A percentile compares a stretch with the other conserved stretches of the same genome.
Conservation (phyloP, 2,329 filamentous ascomycete species). For the Epicoccum sorghinum region DNA sequence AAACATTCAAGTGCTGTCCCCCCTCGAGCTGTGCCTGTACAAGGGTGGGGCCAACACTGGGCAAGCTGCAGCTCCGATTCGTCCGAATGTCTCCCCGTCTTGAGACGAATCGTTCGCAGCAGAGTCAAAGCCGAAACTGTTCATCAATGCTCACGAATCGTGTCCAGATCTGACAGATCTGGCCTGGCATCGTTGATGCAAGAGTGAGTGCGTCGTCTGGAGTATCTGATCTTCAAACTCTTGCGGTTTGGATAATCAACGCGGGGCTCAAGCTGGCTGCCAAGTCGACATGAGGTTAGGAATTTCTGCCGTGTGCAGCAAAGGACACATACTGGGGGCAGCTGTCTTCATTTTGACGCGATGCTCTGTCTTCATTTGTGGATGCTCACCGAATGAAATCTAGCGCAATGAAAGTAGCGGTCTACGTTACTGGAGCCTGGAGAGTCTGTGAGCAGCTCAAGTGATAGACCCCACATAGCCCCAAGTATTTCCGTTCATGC, state of each 20-base stretch:
- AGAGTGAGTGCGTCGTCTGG: no score
- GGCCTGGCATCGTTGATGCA: background rate
- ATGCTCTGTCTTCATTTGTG: no score
- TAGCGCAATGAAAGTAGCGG: no score
- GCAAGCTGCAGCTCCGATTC: slow-evolving; percentile 6
- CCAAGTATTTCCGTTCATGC: no score
- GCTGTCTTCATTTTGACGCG: no score
- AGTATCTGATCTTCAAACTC: no score
- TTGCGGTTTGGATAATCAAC: no score
- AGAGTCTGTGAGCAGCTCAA: background rate
- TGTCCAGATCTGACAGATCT: background rate
- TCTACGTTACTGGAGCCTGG: background rate
- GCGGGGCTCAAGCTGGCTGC: background rate
- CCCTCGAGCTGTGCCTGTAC: background rate
- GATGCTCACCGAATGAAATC: no score
- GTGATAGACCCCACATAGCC: no score
- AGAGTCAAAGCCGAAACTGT: slow-evolving; percentile 12
- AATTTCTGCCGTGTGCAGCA: no score
- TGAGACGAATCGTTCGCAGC: slow-evolving; percentile 20
- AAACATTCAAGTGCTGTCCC: background rate
- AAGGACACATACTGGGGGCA: no score
- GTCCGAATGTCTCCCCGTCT: background rate
- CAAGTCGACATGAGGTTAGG: no score
- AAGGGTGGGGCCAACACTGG: slow-evolving; percentile 17
- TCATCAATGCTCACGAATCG: background rate